Percentiles rank a stretch among this genome's conserved stretches.
Evolutionary conservation across 371 early-diverging fungal genomes (phyloP).

Genomic region (Mortierella sp.): DNA sequence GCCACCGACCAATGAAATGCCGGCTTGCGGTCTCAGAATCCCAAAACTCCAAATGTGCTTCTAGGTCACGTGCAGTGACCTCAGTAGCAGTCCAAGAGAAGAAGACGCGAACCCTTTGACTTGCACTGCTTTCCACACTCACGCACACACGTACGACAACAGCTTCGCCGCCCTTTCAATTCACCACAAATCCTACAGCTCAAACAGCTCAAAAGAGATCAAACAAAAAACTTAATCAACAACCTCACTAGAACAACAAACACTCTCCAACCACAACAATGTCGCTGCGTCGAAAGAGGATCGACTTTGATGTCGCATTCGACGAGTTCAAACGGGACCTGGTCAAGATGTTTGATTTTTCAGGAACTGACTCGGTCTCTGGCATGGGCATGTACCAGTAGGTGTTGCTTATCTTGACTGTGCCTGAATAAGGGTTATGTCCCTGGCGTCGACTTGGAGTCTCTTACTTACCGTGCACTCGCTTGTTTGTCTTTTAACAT

Average conservation of each 20-base stretch:
- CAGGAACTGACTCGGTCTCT: constrained; percentile 63
- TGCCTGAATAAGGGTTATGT: no score
- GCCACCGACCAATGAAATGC: background rate
- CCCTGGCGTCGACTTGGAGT: background rate
- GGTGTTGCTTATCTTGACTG: constrained; percentile 3
- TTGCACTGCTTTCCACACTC: background rate
- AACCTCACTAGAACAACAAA: background rate
- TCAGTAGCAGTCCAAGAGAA: background rate
- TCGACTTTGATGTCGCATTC: constrained; percentile 74
- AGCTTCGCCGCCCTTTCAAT: background rate
- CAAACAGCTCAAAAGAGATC: background rate
- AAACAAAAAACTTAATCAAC: background rate
- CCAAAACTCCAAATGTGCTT: constrained; percentile 4
- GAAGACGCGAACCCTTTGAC: background rate
- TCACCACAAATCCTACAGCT: background rate
- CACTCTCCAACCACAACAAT: constrained; percentile 41
- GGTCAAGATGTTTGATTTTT: constrained; percentile 69
- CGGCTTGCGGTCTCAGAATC: background rate
- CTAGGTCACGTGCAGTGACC: constrained; percentile 2
- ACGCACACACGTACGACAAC: background rate
- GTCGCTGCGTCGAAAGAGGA: constrained; percentile 72
- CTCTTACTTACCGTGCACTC: background rate
- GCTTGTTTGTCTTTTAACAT: no score
- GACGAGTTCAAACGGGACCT: constrained; percentile 66
- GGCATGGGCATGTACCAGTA: constrained; percentile 86